Conservation (phyloP, 768 basidiomycete species). For the Lactifluus volemus region DNA sequence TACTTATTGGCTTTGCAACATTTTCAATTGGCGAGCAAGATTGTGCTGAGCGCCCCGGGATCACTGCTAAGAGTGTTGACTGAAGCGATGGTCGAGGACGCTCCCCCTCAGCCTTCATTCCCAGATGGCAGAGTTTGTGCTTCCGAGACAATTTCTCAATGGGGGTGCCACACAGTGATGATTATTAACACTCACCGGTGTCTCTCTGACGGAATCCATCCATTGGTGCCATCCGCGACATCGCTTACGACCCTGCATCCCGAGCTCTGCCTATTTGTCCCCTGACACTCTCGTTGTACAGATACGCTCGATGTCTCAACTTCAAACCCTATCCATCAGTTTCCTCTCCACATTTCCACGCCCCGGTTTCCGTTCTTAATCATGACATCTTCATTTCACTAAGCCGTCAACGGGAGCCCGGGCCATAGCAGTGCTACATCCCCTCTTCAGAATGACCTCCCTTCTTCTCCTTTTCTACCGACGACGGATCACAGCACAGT, state of each 20-base stretch:
- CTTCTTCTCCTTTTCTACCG: constrained; percentile 86
- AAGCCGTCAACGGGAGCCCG: too few species aligned
- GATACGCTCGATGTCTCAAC: constrained; percentile 2
- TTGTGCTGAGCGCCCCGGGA: constrained; percentile 5
- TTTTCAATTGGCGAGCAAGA: neutral
- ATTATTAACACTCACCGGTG: constrained; percentile 3
- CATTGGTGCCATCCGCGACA: neutral
- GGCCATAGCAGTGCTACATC: too few species aligned
- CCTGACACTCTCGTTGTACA: constrained; percentile 1
- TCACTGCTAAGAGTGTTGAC: neutral
- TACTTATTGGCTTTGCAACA: neutral
- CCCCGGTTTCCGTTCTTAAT: too few species aligned
- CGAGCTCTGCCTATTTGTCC: constrained; percentile 1
- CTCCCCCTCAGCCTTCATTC: constrained; percentile 5
- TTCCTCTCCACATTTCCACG: constrained; percentile 9
- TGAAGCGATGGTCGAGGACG: neutral
- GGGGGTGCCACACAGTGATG: constrained; percentile 1
- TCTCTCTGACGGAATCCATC: neutral
- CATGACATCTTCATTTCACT: too few species aligned
- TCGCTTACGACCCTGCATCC: constrained; percentile 11
- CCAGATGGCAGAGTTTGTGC: constrained; percentile 4
- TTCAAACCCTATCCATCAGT: neutral
- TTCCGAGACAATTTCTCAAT: constrained; percentile 4
- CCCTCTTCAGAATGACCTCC: too few species aligned
- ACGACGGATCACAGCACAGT: constrained; percentile 47